Conservation (phyloP, 2,329 filamentous ascomycete species). For the Ambrosiella beaveri region DNA sequence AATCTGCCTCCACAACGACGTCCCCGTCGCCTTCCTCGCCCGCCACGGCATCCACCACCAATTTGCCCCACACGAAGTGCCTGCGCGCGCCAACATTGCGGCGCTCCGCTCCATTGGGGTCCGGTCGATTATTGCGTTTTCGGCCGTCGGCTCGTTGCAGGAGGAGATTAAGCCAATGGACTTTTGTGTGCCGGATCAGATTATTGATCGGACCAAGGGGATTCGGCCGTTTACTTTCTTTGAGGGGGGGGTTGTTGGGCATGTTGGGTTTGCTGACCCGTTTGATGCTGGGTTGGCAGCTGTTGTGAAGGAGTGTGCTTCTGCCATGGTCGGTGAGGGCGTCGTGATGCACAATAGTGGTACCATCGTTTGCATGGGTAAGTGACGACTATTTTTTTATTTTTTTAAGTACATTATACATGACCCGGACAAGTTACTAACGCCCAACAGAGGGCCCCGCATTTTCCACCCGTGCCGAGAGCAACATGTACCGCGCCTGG, state of each 20-base stretch:
- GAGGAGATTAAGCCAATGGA: conserved; percentile 91
- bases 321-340: conserved; percentile 61
- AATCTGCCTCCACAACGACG: conserved; percentile 72
- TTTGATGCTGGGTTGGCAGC: conserved; percentile 67
- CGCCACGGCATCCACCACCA: conserved; percentile 84
- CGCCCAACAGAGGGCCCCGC: conserved; percentile 66
- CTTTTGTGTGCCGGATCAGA: conserved; percentile 90
- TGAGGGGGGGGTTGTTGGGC: conserved; percentile 75
- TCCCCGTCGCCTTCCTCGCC: conserved; percentile 79
- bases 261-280: conserved; percentile 89
- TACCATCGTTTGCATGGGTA: conserved; percentile 81
- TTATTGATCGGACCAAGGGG: conserved; percentile 95
- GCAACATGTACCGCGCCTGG: conserved; percentile 85
- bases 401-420: not conserved
- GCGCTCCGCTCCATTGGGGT: conserved; percentile 84
- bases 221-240: conserved; percentile 92
- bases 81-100: conserved; percentile 89
- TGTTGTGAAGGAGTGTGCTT: conserved; percentile 62
- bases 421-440: not conserved
- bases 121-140: conserved; percentile 82
- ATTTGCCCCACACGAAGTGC: conserved; percentile 86
- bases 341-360: conserved; percentile 72
- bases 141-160: conserved; percentile 78
- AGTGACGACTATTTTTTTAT: conserved; percentile 18
- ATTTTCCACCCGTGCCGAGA: conserved; percentile 92